Conservation (phyloP, 768 basidiomycete genomes). For the Leucosporidium yakuticum region DNA sequence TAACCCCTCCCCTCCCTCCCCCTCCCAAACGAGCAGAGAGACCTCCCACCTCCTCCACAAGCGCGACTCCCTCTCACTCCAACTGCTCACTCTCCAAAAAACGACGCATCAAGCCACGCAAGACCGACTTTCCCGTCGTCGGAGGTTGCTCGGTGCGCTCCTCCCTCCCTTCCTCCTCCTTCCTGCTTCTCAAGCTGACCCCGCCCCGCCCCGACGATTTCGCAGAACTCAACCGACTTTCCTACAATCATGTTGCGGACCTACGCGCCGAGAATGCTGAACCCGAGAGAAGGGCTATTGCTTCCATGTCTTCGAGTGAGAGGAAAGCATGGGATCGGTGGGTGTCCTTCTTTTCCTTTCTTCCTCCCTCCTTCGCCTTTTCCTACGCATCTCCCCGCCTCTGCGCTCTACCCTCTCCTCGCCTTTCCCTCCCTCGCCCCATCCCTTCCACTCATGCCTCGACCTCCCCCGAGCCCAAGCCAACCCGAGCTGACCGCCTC, state of each 20-base stretch:
- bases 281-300: no score
- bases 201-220: no score
- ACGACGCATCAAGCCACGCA: not conserved
- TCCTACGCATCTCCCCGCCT: no score
- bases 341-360: not conserved
- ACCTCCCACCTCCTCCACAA: not conserved
- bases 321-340: not conserved
- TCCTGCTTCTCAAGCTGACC: not conserved
- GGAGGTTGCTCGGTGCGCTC: not conserved
- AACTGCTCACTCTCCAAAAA: not conserved
- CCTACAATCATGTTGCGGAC: no score
- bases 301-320: no score
- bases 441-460: not conserved
- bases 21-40: slow-evolving; percentile 57
- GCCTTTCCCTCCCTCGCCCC: not conserved
- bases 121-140: not conserved
- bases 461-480: not conserved
- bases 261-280: no score
- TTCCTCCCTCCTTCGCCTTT: not conserved
- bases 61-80: slow-evolving; percentile 12
- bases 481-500: not conserved
- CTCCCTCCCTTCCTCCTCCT: not conserved
- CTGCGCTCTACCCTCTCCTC: no score
- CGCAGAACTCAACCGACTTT: not conserved
- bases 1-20: slow-evolving; percentile 50